phyloP scores from a whole-genome alignment of 2,329 filamentous ascomycete species.

The Tolypocladium inflatum region DNA sequence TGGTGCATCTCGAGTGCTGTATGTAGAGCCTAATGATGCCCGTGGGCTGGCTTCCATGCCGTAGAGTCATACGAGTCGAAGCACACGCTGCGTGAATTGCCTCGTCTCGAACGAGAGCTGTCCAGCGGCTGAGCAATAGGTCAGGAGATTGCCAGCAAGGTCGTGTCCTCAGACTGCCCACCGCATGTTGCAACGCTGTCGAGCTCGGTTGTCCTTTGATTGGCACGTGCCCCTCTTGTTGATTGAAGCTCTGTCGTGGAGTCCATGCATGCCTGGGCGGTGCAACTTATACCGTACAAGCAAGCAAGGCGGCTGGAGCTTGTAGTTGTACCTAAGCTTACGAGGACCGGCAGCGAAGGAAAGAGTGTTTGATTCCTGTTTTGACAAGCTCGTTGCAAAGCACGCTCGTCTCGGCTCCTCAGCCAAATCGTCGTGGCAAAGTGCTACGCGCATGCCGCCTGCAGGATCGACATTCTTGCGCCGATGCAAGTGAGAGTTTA shows the following conservation, averaged over 20 bases:
- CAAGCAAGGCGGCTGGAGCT: neutral
- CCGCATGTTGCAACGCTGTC: neutral
- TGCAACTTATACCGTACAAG: neutral
- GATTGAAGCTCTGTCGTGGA: neutral
- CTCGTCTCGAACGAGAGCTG: neutral
- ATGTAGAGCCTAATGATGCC: neutral
- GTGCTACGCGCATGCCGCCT: neutral
- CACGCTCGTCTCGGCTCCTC: neutral
- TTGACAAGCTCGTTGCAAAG: neutral
- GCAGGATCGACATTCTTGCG: neutral
- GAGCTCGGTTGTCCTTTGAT: neutral
- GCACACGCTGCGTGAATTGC: neutral
- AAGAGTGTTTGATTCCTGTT: neutral
- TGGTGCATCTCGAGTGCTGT: no score
- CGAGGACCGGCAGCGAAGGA: neutral
- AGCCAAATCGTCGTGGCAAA: neutral
- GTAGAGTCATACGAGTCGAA: neutral
- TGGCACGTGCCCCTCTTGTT: neutral
- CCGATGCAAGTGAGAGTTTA: neutral
- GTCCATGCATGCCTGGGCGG: neutral
- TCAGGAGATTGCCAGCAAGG: neutral
- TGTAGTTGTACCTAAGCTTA: neutral
- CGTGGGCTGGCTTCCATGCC: neutral
- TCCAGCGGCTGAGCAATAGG: neutral
- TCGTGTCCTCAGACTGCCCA: neutral